Evolutionary conservation across 2,329 filamentous ascomycete species (phyloP).

Genomic region (Epichloe brachyelytri): DNA sequence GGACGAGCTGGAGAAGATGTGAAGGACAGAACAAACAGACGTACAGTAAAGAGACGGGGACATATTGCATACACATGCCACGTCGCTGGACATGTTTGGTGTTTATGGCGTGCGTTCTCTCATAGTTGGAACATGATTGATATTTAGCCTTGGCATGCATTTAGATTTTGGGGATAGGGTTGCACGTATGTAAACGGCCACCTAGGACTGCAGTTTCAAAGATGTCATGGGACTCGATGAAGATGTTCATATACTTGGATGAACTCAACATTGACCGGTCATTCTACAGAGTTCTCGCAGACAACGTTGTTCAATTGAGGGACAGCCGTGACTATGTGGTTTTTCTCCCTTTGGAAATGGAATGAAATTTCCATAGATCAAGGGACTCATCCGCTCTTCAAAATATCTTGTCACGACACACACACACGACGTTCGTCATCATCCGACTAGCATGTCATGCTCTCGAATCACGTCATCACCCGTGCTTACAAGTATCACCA

Average conservation of each 20-base stretch:
- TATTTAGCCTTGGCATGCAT: neutral
- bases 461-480: neutral
- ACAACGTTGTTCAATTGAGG: no score
- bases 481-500: neutral
- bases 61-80: neutral
- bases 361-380: no score
- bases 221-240: neutral
- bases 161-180: neutral
- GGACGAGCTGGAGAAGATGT: conserved; percentile 46
- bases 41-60: neutral
- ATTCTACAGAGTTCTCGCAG: no score
- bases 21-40: neutral
- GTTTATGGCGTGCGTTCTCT: neutral
- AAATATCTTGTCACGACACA: no score
- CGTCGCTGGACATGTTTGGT: neutral
- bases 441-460: no score
- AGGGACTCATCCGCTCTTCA: no score
- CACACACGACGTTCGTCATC: no score
- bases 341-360: no score
- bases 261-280: neutral
- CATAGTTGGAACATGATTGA: neutral
- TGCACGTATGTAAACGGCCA: neutral
- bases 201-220: no score
- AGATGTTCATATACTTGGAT: neutral
- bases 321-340: no score